Base-by-base conservation (phyloP, 148 eudicot genomes). In the Vaccinium darrowii region DNA sequence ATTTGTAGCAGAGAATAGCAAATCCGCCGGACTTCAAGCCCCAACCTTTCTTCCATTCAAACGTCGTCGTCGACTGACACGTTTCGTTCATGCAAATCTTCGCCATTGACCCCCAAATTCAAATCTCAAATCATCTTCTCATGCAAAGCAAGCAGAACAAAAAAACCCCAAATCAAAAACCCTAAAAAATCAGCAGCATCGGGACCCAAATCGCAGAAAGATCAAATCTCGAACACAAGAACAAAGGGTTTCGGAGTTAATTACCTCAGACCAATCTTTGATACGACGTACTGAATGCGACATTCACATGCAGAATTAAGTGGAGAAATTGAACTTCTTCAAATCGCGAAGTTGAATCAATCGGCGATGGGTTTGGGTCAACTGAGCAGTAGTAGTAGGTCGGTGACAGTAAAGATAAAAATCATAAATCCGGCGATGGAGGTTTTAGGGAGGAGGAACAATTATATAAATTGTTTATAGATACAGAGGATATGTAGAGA, bases 1-100 rank as follows among this genome's bases (percentile, higher is more conserved):
- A 95, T 79, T 81, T 84, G 88, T 80, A 87, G 79, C 98, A 95
- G 63, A 95, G 98, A 78, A 88, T 89, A 77, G 98, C 96, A 86
- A 89, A 88, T 85, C 92, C 91, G 84, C 98, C 95, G 52, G 98
- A 93, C 91, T 93, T 94, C 90, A 94, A 85, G 53, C 79, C 83
- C 98, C 98, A 95, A 43, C 95, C 98, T 88, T 91, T 90, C 92
- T 94, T 95, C 98, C 93, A 94, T 54, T 90, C 90, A 19, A 78
- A 65, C 81, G 94, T 86, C 83, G 89, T 78, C 86, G 90, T 90
- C 18, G 90, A 88, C 71, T 90, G 86, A 83, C 98, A 94, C 36
- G 79, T 81, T 73, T 85, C 88, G 86, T 94, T 95, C 98, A 95
- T 94, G 96, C 98, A 95, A 87, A 87, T 91, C 90, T 87, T 91